Percentiles rank a stretch among this genome's conserved stretches.
These are phyloP conservation scores for Ogataea zsoltii DNA, from an alignment of 805 yeast species.

Conservation along the genomic window DNA sequence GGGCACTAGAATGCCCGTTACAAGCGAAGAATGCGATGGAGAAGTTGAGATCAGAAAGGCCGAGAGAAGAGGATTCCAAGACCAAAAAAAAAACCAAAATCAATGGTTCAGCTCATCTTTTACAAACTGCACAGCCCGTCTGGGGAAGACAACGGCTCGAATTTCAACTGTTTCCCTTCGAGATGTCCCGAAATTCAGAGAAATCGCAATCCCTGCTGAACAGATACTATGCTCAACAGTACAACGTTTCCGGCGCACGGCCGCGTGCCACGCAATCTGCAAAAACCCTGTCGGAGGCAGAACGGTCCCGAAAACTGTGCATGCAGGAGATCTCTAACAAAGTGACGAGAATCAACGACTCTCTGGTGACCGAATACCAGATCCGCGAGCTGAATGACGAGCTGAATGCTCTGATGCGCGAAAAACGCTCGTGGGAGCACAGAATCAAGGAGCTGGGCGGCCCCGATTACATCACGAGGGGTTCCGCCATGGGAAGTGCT, in stretches of 20 bases:
- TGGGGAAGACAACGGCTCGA: no score
- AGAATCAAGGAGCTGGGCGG: conserved; percentile 74
- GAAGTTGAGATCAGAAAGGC: no score
- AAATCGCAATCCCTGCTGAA: conserved; percentile 72
- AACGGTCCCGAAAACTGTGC: conserved; percentile 65
- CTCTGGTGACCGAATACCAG: conserved; percentile 54
- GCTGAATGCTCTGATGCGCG: conserved; percentile 63
- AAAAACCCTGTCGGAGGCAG: conserved; percentile 60
- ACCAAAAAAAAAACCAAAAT: no score
- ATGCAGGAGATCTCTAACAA: conserved; percentile 62
- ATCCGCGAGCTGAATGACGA: conserved; percentile 75
- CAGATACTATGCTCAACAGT: conserved; percentile 63
- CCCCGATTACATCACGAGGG: conserved; percentile 50
- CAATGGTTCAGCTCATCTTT: no score
- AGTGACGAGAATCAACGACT: conserved; percentile 64
- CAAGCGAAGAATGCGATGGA: no score
- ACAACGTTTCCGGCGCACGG: conserved; percentile 45
- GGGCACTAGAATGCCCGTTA: no score
- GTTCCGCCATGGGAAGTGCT: conserved; percentile 6
- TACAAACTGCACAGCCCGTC: no score
- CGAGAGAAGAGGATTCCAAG: no score
- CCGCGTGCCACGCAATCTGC: conserved; percentile 62
- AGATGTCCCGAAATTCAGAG: conserved; percentile 79
- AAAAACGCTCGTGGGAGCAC: conserved; percentile 77
- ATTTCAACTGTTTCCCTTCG: background rate